Base-by-base conservation (phyloP, 306 rosid genomes). In the Arachis stenosperma region DNA sequence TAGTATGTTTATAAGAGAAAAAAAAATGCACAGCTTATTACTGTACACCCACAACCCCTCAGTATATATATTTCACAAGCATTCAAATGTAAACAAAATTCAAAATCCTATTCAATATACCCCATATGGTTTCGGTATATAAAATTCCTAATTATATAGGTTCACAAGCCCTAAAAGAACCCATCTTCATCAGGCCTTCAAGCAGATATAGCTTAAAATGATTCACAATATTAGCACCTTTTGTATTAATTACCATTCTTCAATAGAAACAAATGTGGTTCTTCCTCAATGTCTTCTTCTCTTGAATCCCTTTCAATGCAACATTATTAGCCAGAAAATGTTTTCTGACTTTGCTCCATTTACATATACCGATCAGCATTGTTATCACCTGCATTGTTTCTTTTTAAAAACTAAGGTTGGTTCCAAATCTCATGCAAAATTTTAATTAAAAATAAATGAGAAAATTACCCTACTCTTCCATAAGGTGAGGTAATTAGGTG, bases 321-420 rank as follows among this genome's bases (percentile, higher is more conserved):
- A 63, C 66, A 70, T 12, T 69, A 71, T 44, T 60, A 51, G 76
- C 53, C 68, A 42, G 67, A 76, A 52, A 67, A 46, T 58, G 73
- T 64, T 52, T 71, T 41, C 70, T 57, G 63, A 64, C 47, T 46
- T 64, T 73, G 53, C 71, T 50, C 77, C 76, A 42, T 67, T 75
- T 82, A 88, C 70, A 71, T 53, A 65, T 82, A 74, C 47, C 78
- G 78, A 62, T 88, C 88, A 47, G 70, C 75, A 73, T 69, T 81
- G 78, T 82, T 80, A 57, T 89, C 89, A 84, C 93, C 92, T 86
- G 93, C 92, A 83, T 57, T 86, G 61, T 83, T 86, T 79, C 66
- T 79, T 75, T 81, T 80, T 33, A 67, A 73, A 84, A 78, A 88
- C 77, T 67, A 80, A 74, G 74, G 84, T 88, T 83, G 90, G 90